Evolutionary conservation across 2,329 filamentous ascomycete genomes (phyloP).

Genomic region (Madurella fahalii): DNA sequence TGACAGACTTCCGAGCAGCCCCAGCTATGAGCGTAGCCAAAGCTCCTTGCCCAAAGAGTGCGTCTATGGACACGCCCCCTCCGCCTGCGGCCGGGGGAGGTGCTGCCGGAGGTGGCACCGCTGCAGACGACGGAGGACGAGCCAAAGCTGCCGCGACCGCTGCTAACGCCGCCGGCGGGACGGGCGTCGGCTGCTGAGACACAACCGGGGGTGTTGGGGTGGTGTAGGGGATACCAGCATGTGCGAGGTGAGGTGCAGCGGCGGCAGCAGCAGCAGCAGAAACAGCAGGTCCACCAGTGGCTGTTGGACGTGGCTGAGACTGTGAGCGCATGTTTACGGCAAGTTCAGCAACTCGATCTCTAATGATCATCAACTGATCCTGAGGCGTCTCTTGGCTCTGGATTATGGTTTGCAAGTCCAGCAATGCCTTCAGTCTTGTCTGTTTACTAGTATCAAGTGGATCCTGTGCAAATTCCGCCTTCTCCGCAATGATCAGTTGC

Average conservation of each 20-base stretch:
- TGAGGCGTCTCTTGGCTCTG: conserved; percentile 72
- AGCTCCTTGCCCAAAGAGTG: conserved; percentile 56
- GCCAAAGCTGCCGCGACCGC: conserved; percentile 23
- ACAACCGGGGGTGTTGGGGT: conserved; percentile 32
- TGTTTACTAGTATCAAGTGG: conserved; percentile 72
- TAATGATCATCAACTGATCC: conserved; percentile 79
- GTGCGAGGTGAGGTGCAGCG: conserved; percentile 7
- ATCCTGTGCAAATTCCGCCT: conserved; percentile 69
- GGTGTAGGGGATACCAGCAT: conserved; percentile 23
- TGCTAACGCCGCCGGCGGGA: conserved; percentile 35
- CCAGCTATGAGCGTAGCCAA: conserved; percentile 52
- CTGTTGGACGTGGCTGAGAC: conserved; percentile 25
- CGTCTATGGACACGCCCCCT: conserved; percentile 48
- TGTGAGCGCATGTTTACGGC: conserved; percentile 57
- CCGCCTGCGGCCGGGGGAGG: conserved; percentile 13
- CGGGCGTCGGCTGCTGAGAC: conserved; percentile 33
- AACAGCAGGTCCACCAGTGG: conserved; percentile 27
- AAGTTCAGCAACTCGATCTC: conserved; percentile 77
- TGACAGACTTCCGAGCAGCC: conserved; percentile 44
- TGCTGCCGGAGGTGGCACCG: conserved; percentile 28
- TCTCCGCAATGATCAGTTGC: conserved; percentile 68
- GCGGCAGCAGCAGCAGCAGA: conserved; percentile 28
- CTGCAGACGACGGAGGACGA: conserved; percentile 31
- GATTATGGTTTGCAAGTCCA: conserved; percentile 78
- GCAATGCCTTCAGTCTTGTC: conserved; percentile 75